Base-by-base conservation (phyloP, 164 flowering plant genomes). In the Piper longum region DNA sequence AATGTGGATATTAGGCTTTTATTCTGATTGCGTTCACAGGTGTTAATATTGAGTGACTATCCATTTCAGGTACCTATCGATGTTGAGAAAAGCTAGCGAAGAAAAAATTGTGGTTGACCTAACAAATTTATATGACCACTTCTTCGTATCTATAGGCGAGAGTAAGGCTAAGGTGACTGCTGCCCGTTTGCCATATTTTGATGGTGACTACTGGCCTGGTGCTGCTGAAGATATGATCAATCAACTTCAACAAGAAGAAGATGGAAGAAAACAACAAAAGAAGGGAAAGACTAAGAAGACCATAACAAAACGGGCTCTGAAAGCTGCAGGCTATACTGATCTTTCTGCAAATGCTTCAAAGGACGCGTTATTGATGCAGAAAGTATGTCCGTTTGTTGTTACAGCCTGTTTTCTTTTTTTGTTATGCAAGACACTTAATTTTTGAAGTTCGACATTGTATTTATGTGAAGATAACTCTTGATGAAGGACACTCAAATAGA, bases 171-270 rank as follows among this genome's bases (percentile, higher is more conserved):
- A 87, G 77, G 91, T 93, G 41, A 93, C 97, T 66, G 97, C 99
- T 62, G 88, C 97, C 61, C 82, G 97, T 71, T 78, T 93, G 64
- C 99, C 99, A n/a, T 90, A 93, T 66, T 93, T 93, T 80, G 99
- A 93, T 78, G 99, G 99, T 63, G 99, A 93, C 65, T 93, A 90
- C 71, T 93, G 97, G 99, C 99, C 99, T 67, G 99, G 99, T 73
- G 99, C 99, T 76, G 97, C 97, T 0, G 99, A 93, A 72, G 99
- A 93, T 70, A 80, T 88, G 70, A 85, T 93, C 52, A 74, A 81
- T 76, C 89, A 83, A 76, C 78, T 93, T 65, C 84, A 77, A 11
- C 95, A 88, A 78, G 96, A 90, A 75, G 96, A 88, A 67, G 99
- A 93, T 76, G 97, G 95, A 19, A 83, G 85, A 74, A 93, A 86